Evolutionary conservation across 768 basidiomycete species (phyloP).

Genomic region (Mycena capillaripes): DNA sequence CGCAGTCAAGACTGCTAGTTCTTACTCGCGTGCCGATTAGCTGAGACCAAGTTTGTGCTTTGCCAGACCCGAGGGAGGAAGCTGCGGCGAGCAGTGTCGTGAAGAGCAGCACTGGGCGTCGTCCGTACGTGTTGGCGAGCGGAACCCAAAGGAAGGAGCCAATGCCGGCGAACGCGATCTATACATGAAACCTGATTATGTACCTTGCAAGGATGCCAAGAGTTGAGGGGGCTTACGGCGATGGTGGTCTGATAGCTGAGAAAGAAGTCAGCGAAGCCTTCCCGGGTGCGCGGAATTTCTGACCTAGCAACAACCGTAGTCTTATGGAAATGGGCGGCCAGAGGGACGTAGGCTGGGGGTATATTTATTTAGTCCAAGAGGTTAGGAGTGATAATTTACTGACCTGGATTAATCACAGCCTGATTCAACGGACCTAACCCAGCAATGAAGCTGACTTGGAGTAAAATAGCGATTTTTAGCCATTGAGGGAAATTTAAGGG

Average conservation of each 20-base stretch:
- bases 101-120: constrained; percentile 39
- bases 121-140: constrained; percentile 39
- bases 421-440: constrained; percentile 38
- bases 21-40: constrained; percentile 38
- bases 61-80: constrained; percentile 37
- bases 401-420: constrained; percentile 39
- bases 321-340: constrained; percentile 39
- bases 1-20: background rate
- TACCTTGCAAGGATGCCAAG: background rate
- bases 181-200: background rate
- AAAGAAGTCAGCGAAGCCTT: background rate
- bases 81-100: constrained; percentile 36
- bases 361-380: background rate
- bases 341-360: constrained; percentile 40
- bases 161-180: constrained; percentile 37
- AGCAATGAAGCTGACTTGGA: constrained; percentile 37
- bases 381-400: background rate
- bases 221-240: background rate
- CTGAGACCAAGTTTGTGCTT: constrained; percentile 38
- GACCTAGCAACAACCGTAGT: constrained; percentile 40
- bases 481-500: constrained; percentile 41
- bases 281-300: background rate
- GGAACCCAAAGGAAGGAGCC: constrained; percentile 41
- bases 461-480: constrained; percentile 38
- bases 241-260: constrained; percentile 38